Percentiles rank a stretch among this genome's conserved stretches.
Conservation (phyloP, 2,329 filamentous ascomycete species). For the Arthrobotrys sphaeroides region DNA sequence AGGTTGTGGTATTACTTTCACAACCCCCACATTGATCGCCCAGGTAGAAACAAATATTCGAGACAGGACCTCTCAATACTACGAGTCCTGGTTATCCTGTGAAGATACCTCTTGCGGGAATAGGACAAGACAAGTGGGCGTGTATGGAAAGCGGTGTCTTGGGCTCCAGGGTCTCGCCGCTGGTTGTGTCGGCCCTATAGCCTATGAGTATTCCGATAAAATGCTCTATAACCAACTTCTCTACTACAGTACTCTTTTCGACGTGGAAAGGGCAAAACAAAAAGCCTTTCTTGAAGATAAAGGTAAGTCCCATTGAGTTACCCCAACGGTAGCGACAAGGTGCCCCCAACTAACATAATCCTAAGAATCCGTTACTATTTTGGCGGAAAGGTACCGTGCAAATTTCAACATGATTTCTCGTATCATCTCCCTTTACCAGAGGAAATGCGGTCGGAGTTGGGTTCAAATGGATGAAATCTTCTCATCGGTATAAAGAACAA, state of each 20-base stretch:
- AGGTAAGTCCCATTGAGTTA: slow-evolving; percentile 57
- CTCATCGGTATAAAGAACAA: slow-evolving; percentile 60
- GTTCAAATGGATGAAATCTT: slow-evolving; percentile 93
- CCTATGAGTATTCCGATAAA: slow-evolving; percentile 86
- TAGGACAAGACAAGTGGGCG: slow-evolving; percentile 88
- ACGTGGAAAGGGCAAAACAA: slow-evolving; percentile 80
- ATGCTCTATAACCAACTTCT: slow-evolving; percentile 93
- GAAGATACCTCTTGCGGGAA: slow-evolving; percentile 87
- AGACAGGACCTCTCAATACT: slow-evolving; percentile 80
- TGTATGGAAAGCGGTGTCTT: slow-evolving; percentile 87
- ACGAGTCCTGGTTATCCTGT: slow-evolving; percentile 90
- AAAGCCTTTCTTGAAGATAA: slow-evolving; percentile 65
- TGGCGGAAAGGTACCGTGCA: slow-evolving; percentile 83
- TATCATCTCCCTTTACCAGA: slow-evolving; percentile 83
- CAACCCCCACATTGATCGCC: slow-evolving; percentile 78
- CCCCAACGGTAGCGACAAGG: not conserved
- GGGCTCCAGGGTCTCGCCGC: slow-evolving; percentile 84
- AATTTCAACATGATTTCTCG: slow-evolving; percentile 79
- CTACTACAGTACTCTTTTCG: slow-evolving; percentile 85
- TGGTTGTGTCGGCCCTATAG: slow-evolving; percentile 87
- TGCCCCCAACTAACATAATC: slow-evolving; percentile 52
- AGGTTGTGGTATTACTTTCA: slow-evolving; percentile 72
- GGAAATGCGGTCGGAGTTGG: slow-evolving; percentile 90
- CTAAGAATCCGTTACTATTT: slow-evolving; percentile 67
- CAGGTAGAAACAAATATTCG: slow-evolving; percentile 89